Conservation (phyloP, 2,329 filamentous ascomycete genomes). For the Sporothrix phasma region DNA sequence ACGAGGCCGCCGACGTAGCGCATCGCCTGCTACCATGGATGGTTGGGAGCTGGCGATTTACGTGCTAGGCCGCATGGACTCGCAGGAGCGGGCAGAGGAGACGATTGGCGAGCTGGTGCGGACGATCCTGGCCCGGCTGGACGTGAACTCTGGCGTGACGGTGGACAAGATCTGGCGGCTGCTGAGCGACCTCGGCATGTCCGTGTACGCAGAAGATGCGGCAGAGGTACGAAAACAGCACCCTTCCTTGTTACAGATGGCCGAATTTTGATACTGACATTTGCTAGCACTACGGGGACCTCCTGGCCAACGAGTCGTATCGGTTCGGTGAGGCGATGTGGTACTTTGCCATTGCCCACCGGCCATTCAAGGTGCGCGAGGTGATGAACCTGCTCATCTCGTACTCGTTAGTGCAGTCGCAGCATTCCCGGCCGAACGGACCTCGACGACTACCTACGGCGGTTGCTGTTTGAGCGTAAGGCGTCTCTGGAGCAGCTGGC, state of each 20-base stretch:
- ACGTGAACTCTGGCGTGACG: conserved; percentile 57
- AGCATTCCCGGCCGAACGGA: conserved; percentile 62
- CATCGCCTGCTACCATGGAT: conserved; percentile 36
- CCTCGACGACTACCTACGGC: conserved; percentile 61
- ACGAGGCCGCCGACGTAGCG: conserved; percentile 18
- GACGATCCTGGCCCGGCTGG: conserved; percentile 50
- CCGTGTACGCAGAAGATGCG: conserved; percentile 66
- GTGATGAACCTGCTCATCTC: conserved; percentile 81
- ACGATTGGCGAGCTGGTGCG: conserved; percentile 63
- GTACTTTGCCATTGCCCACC: conserved; percentile 83
- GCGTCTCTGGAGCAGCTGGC: conserved; percentile 62
- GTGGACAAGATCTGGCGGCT: conserved; percentile 76
- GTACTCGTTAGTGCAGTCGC: conserved; percentile 76
- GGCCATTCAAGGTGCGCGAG: conserved; percentile 66
- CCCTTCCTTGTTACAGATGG: no score
- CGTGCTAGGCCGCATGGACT: conserved; percentile 71
- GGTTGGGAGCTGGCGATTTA: conserved; percentile 88
- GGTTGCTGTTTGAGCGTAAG: conserved; percentile 62
- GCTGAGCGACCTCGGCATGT: conserved; percentile 68
- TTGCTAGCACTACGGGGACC: conserved; percentile 67
- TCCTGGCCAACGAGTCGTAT: conserved; percentile 59
- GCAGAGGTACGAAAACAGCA: conserved; percentile 57
- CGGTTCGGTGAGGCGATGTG: conserved; percentile 79
- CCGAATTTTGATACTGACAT: not conserved
- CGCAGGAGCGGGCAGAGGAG: conserved; percentile 58